Conservation (phyloP, 306 rosid species). For the Prunus campanulata region DNA sequence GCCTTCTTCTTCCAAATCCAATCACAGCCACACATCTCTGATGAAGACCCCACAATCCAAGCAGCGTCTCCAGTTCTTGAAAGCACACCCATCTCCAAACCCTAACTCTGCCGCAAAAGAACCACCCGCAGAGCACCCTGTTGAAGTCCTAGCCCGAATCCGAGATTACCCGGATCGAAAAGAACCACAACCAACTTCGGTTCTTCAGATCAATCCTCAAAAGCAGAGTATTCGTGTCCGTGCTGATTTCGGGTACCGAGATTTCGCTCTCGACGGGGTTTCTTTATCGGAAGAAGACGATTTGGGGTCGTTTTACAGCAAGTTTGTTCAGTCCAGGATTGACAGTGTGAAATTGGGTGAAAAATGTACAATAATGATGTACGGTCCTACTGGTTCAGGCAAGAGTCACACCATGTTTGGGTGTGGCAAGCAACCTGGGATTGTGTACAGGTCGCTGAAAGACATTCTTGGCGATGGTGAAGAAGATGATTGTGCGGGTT, state of each 20-base stretch:
- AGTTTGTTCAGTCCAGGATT: constrained; percentile 78
- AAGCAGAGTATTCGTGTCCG: constrained; percentile 64
- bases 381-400: constrained; percentile 97
- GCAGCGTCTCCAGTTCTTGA: constrained; percentile 69
- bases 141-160: constrained; percentile 86
- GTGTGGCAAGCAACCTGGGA: constrained; percentile 80
- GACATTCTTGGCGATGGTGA: constrained; percentile 79
- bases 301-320: constrained; percentile 60
- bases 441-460: constrained; percentile 77
- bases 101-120: constrained; percentile 51
- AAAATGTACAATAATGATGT: constrained; percentile 96
- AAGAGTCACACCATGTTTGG: constrained; percentile 99
- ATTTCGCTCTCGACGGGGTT: constrained; percentile 89
- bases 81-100: constrained; percentile 55
- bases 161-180: constrained; percentile 83
- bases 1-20: constrained; percentile 78
- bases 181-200: constrained; percentile 56
- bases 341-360: constrained; percentile 74
- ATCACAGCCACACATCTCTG: constrained; percentile 40
- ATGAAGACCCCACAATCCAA: constrained; percentile 78
- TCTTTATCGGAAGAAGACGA: constrained; percentile 85
- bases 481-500: constrained; percentile 29
- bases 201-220: constrained; percentile 53
- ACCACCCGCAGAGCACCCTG: constrained; percentile 74
- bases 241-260: constrained; percentile 92